Percentiles rank a stretch among this genome's conserved stretches.
phyloP scores from a whole-genome alignment of 495 filamentous ascomycete species.

The Xylaria curta region DNA sequence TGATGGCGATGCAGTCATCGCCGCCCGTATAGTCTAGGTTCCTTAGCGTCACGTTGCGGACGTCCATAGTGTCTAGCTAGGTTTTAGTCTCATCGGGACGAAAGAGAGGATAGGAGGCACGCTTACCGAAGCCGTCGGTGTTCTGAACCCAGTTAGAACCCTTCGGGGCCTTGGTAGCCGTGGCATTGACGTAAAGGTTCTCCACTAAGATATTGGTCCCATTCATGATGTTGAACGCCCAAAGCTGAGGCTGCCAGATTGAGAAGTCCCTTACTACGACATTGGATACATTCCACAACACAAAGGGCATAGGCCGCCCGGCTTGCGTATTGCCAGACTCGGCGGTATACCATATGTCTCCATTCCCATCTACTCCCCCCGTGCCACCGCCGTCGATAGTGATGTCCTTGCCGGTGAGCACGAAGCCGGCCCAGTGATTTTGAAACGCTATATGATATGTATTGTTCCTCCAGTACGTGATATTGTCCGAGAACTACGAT shows the following conservation, averaged over 20 bases:
- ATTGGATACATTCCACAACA: constrained; percentile 64
- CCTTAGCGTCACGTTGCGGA: constrained; percentile 55
- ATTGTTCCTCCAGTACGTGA: constrained; percentile 63
- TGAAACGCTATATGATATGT: constrained; percentile 62
- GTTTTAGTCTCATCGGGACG: too few species aligned
- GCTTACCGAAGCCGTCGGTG: constrained; percentile 56
- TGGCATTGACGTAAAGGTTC: constrained; percentile 59
- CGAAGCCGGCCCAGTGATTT: constrained; percentile 61
- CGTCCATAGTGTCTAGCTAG: constrained; percentile 60
- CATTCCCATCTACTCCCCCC: constrained; percentile 61
- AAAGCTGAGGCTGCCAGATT: constrained; percentile 60
- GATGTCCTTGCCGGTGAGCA: constrained; percentile 58
- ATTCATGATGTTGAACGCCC: constrained; percentile 66
- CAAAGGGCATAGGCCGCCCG: constrained; percentile 65
- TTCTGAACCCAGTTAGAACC: constrained; percentile 65
- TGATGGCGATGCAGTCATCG: constrained; percentile 65
- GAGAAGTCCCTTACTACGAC: constrained; percentile 61
- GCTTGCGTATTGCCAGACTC: constrained; percentile 52
- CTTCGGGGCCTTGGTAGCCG: constrained; percentile 55
- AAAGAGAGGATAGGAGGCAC: too few species aligned
- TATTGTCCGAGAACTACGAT: constrained; percentile 55
- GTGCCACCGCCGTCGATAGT: constrained; percentile 57
- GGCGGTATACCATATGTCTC: constrained; percentile 53
- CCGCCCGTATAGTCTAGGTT: constrained; percentile 65
- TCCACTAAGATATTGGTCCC: constrained; percentile 61